phyloP scores from a whole-genome alignment of 768 basidiomycete species.

The Boletellus ananas region DNA sequence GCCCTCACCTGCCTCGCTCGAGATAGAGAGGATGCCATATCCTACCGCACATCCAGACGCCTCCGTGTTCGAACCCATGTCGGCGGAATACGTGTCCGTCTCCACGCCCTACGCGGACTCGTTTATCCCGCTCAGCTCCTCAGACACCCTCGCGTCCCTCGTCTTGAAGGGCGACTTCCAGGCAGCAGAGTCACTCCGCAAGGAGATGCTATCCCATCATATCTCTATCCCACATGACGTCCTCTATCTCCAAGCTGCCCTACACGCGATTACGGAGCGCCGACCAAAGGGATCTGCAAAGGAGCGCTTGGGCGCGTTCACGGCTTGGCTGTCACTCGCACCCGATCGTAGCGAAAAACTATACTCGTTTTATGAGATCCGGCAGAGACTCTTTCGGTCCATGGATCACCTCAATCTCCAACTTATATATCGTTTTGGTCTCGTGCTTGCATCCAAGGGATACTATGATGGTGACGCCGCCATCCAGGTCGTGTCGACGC shows the following conservation, averaged over 20 bases:
- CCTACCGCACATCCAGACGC: conserved; percentile 29
- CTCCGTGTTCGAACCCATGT: conserved; percentile 36
- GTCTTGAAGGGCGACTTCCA: conserved; percentile 20
- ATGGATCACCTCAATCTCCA: conserved; percentile 30
- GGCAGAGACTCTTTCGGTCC: conserved; percentile 32
- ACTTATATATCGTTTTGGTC: conserved; percentile 41
- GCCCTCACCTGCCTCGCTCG: conserved; percentile 35
- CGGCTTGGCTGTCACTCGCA: conserved; percentile 43
- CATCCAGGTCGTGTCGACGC: conserved; percentile 31
- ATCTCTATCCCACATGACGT: conserved; percentile 34
- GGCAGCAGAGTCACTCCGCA: conserved; percentile 34
- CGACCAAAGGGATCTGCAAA: conserved; percentile 15
- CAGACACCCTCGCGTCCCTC: conserved; percentile 22
- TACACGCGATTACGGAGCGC: conserved; percentile 26
- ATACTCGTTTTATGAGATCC: conserved; percentile 25
- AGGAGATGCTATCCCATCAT: conserved; percentile 38
- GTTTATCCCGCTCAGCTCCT: conserved; percentile 23
- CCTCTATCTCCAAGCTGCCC: conserved; percentile 38
- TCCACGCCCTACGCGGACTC: conserved; percentile 2
- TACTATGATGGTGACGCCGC: conserved; percentile 24
- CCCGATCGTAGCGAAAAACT: conserved; percentile 30
- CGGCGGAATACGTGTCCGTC: conserved; percentile 31
- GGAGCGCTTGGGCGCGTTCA: conserved; percentile 22
- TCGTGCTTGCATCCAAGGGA: conserved; percentile 46
- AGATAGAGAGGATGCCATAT: conserved; percentile 35